phyloP scores from a whole-genome alignment of 768 basidiomycete species.

The Tremella fuciformis region DNA sequence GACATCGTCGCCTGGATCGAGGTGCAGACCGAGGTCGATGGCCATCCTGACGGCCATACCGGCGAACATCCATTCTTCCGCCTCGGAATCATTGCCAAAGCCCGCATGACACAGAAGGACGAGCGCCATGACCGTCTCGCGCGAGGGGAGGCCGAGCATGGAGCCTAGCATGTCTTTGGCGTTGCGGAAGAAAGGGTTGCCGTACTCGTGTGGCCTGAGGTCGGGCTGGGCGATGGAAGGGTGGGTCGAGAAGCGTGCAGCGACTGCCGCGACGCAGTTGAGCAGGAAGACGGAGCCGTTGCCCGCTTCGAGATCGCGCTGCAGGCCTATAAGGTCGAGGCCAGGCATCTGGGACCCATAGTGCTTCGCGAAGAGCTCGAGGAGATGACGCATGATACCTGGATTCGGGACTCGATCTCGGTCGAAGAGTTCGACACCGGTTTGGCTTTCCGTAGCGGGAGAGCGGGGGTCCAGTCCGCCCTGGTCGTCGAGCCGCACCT shows the following conservation, averaged over 20 bases:
- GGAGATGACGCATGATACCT: conserved; percentile 5
- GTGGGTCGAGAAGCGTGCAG: conserved; percentile 19
- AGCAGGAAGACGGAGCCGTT: conserved; percentile 12
- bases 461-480: not conserved
- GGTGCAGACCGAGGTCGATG: conserved; percentile 19
- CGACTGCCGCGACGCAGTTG: conserved; percentile 17
- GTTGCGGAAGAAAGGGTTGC: conserved; percentile 14
- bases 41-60: conserved; percentile 25
- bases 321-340: not conserved
- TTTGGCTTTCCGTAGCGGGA: not conserved
- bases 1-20: conserved; percentile 3
- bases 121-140: conserved; percentile 11
- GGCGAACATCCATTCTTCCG: conserved; percentile 13
- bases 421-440: not conserved
- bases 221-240: conserved; percentile 2
- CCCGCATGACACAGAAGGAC: conserved; percentile 13
- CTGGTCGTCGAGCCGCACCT: not conserved
- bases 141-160: conserved; percentile 13
- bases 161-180: conserved; percentile 18
- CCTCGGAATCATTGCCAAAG: conserved; percentile 17
- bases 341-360: conserved; percentile 1
- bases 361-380: conserved; percentile 2
- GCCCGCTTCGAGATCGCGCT: conserved; percentile 1
- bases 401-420: conserved; percentile 1
- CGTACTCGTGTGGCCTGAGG: conserved; percentile 8